Percentiles rank a stretch among this genome's conserved stretches.
Conservation (phyloP, 495 filamentous ascomycete genomes). For the Penicillium malachiteum region DNA sequence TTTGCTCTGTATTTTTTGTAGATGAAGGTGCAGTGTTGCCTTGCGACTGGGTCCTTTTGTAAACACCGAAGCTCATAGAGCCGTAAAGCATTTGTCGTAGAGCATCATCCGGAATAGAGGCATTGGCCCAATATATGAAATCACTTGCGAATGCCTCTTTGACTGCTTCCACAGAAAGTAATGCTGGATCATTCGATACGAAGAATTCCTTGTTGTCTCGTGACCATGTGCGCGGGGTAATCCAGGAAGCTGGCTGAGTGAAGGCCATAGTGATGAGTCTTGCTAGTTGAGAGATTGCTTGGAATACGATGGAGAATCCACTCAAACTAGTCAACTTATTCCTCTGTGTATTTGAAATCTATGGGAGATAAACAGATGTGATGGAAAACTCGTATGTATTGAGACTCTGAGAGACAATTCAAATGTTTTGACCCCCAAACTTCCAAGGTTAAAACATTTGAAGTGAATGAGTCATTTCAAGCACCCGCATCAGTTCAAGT, state of each 20-base stretch:
- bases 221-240: neutral
- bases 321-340: too few relatives aligned
- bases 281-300: neutral
- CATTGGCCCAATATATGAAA: conserved; percentile 54
- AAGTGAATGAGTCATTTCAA: too few relatives aligned
- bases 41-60: conserved; percentile 19
- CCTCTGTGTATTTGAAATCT: too few relatives aligned
- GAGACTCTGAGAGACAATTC: too few relatives aligned
- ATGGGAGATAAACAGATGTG: too few relatives aligned
- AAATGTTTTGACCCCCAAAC: too few relatives aligned
- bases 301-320: neutral
- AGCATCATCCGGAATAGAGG: conserved; percentile 34
- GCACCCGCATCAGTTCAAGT: too few relatives aligned
- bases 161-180: conserved; percentile 51
- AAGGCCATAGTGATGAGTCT: neutral
- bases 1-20: conserved; percentile 29
- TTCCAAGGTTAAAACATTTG: too few relatives aligned
- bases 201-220: conserved; percentile 30
- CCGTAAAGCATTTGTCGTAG: conserved; percentile 49
- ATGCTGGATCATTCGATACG: conserved; percentile 49
- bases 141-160: conserved; percentile 51
- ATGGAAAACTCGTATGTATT: too few relatives aligned
- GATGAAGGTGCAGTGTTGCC: neutral
- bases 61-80: conserved; percentile 57
- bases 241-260: neutral